Evolutionary conservation across 73 alveolate genomes (phyloP).

Genomic region (Blepharisma japonicum): DNA sequence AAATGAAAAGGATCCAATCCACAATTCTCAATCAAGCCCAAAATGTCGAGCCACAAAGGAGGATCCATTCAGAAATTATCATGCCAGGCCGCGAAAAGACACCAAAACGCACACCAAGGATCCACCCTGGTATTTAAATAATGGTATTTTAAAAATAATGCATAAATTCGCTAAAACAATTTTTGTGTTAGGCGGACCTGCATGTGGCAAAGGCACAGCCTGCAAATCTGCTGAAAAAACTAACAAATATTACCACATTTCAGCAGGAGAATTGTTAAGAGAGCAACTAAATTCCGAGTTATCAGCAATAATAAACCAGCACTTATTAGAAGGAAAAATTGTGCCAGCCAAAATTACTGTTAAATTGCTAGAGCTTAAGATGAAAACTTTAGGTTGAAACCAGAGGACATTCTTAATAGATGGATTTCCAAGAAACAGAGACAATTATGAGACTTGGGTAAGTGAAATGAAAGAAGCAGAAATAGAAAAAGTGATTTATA

Average conservation of each 20-base stretch:
- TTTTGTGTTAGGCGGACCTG: too few relatives aligned
- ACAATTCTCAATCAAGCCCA: not conserved
- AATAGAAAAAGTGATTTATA: constrained; percentile 51
- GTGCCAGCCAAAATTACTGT: constrained; percentile 74
- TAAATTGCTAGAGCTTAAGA: constrained; percentile 46
- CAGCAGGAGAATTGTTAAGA: too few relatives aligned
- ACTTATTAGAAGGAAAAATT: constrained; percentile 60
- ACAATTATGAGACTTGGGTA: constrained; percentile 76
- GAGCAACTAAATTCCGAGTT: not conserved
- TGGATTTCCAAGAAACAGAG: constrained; percentile 89
- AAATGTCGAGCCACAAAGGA: not conserved
- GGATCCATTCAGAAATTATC: not conserved
- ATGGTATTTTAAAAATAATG: not conserved
- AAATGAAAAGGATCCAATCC: not conserved
- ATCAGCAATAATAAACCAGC: constrained; percentile 49
- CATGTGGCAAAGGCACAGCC: too few relatives aligned
- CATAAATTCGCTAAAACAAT: too few relatives aligned
- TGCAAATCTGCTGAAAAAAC: too few relatives aligned
- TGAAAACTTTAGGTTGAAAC: constrained; percentile 52
- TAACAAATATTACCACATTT: too few relatives aligned
- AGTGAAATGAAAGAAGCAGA: constrained; percentile 30
- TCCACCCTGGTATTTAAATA: not conserved
- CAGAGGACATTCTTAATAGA: constrained; percentile 65
- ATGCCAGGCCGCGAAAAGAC: constrained; percentile 7
- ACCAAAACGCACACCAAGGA: not conserved